Percentiles rank a stretch among this genome's conserved stretches.
Conservation (phyloP, 495 filamentous ascomycete species). For the Bombardia bombarda region DNA sequence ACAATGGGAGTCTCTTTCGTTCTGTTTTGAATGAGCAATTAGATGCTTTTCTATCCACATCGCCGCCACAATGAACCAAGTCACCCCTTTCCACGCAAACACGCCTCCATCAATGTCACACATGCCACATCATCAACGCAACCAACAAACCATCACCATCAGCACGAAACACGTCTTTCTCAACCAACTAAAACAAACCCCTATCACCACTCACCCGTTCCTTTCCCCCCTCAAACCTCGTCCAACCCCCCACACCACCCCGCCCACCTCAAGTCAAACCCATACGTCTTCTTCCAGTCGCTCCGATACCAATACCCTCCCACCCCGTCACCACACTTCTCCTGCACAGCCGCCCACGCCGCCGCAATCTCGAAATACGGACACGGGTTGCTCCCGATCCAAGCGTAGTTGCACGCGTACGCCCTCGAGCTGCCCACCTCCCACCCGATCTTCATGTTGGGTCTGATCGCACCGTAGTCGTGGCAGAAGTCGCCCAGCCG, state of each 20-base stretch:
- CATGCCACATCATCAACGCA: too few relatives aligned
- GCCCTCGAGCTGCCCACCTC: not conserved
- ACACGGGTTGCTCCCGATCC: too few relatives aligned
- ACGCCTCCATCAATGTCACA: too few relatives aligned
- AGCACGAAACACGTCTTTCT: not conserved
- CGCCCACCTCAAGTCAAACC: not conserved
- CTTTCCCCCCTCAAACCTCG: not conserved
- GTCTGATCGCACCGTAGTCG: not conserved
- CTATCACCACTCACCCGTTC: too few relatives aligned
- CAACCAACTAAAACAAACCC: too few relatives aligned
- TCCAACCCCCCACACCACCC: not conserved
- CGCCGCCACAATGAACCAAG: too few relatives aligned
- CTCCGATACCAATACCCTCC: constrained; percentile 1
- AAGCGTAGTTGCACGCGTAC: constrained; percentile 6
- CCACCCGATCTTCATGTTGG: constrained; percentile 1
- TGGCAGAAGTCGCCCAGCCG: not conserved
- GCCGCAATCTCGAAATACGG: not conserved
- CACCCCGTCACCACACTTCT: not conserved
- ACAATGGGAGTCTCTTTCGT: not conserved
- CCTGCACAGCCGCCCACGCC: not conserved
- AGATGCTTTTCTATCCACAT: too few relatives aligned
- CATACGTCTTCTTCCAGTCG: constrained; percentile 5
- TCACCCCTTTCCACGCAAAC: too few relatives aligned
- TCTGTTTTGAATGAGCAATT: too few relatives aligned
- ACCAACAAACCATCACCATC: too few relatives aligned